Evolutionary conservation across 1,284 basidiomycete genomes (phyloP).

Genomic region (Paramarasmius palmivorus): DNA sequence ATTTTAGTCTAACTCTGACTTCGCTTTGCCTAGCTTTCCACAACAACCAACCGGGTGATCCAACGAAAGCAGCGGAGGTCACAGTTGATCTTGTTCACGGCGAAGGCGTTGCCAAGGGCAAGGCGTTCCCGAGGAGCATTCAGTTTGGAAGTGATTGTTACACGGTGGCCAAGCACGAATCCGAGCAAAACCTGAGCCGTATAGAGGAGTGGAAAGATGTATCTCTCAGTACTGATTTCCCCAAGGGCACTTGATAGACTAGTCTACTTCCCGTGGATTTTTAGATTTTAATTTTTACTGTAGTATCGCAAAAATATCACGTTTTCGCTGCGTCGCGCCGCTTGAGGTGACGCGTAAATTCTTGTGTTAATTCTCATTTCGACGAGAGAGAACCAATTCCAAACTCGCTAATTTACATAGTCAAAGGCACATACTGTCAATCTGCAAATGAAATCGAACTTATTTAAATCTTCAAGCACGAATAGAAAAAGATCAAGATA

Average conservation of each 20-base stretch:
- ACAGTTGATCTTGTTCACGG: conserved; percentile 31
- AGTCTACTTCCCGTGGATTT: too few species aligned
- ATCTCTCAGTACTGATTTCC: conserved; percentile 17
- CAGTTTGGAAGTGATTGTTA: conserved; percentile 29
- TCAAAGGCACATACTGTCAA: too few species aligned
- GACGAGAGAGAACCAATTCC: too few species aligned
- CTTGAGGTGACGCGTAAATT: too few species aligned
- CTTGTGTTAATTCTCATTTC: too few species aligned
- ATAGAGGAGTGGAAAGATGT: conserved; percentile 30
- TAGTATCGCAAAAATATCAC: too few species aligned
- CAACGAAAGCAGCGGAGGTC: conserved; percentile 27
- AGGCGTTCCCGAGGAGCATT: conserved; percentile 21
- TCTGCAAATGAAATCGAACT: too few species aligned
- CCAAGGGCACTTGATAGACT: neutral
- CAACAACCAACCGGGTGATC: conserved; percentile 34
- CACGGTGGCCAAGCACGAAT: conserved; percentile 17
- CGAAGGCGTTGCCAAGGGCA: conserved; percentile 27
- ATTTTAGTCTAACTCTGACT: neutral
- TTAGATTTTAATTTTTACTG: too few species aligned
- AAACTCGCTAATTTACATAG: too few species aligned
- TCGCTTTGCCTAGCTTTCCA: conserved; percentile 17
- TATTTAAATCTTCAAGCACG: too few species aligned
- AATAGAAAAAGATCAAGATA: too few species aligned
- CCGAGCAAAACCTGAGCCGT: conserved; percentile 16
- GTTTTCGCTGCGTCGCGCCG: too few species aligned